A percentile compares a stretch with the other conserved stretches of the same genome.
phyloP scores from a whole-genome alignment of 768 basidiomycete species.

The Porphyrellus cyaneotinctus region DNA sequence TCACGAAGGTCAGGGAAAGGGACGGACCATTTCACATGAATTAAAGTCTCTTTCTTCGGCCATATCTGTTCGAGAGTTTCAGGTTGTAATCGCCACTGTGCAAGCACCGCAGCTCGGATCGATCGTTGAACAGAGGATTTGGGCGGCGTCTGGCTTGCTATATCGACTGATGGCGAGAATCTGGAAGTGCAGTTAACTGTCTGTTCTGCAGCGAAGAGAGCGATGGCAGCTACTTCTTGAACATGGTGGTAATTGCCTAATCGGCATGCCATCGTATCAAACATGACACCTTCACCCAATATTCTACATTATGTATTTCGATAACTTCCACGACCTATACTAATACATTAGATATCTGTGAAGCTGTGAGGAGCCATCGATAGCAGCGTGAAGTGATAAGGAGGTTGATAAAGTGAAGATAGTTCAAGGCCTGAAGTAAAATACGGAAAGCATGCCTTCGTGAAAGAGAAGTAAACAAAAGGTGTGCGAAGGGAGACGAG shows the following conservation, averaged over 20 bases:
- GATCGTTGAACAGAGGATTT: constrained; percentile 91
- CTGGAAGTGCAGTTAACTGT: constrained; percentile 34
- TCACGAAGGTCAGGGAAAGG: constrained; percentile 7
- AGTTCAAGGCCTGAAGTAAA: constrained; percentile 24
- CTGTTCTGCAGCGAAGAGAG: constrained; percentile 1
- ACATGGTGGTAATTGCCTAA: constrained; percentile 45
- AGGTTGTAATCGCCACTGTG: constrained; percentile 78
- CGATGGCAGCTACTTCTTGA: constrained; percentile 58
- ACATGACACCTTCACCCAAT: constrained; percentile 14
- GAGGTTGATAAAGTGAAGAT: constrained; percentile 26
- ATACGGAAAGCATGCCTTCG: constrained; percentile 20
- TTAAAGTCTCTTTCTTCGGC: constrained; percentile 97
- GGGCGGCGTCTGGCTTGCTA: constrained; percentile 84
- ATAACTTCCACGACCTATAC: constrained; percentile 30
- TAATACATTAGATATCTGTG: constrained; percentile 38
- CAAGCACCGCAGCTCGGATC: constrained; percentile 74
- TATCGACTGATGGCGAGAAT: constrained; percentile 72
- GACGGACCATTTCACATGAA: constrained; percentile 82
- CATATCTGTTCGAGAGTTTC: constrained; percentile 88
- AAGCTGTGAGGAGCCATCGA: constrained; percentile 29
- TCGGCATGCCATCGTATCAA: constrained; percentile 14
- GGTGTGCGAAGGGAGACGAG: constrained; percentile 9
- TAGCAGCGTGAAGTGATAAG: constrained; percentile 27
- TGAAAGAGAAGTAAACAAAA: constrained; percentile 32
- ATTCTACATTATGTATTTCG: constrained; percentile 26